A percentile compares a stretch with the other conserved stretches of the same genome.
Conservation (phyloP, 192 early-diverging fungal species). For the Coemansia sp. region DNA sequence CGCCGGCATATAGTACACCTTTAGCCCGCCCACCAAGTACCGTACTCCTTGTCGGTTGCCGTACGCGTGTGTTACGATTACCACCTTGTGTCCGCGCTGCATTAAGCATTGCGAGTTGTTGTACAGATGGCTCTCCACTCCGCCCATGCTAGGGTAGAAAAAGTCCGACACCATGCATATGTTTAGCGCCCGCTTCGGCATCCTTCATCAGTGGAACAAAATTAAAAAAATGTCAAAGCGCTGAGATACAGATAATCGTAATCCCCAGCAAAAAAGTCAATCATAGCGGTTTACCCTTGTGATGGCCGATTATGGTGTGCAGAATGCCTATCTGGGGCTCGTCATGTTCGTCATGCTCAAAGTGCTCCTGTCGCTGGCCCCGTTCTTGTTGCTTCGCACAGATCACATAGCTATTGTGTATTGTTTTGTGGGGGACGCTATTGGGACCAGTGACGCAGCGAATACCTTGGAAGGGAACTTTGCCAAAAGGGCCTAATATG, state of each 20-base stretch:
- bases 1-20: conserved; percentile 92
- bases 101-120: conserved; percentile 87
- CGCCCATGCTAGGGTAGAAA: conserved; percentile 96
- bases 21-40: conserved; percentile 87
- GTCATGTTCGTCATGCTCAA: neutral
- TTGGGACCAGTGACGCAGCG: too few relatives aligned
- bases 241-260: neutral
- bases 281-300: too few relatives aligned
- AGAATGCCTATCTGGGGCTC: too few relatives aligned
- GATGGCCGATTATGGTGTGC: too few relatives aligned
- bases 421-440: too few relatives aligned
- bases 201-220: neutral
- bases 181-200: conserved; percentile 25
- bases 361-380: too few relatives aligned
- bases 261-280: too few relatives aligned
- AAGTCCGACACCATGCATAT: conserved; percentile 93
- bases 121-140: conserved; percentile 93
- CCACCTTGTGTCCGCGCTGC: conserved; percentile 89
- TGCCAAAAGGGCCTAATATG: too few relatives aligned
- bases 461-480: too few relatives aligned
- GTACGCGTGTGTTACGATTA: conserved; percentile 93
- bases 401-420: too few relatives aligned
- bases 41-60: conserved; percentile 77
- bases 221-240: neutral
- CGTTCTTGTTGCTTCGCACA: too few relatives aligned